Evolutionary conservation across 176 grass and related monocot genomes (phyloP).

Genomic region (Alopecurus myosuroides): DNA sequence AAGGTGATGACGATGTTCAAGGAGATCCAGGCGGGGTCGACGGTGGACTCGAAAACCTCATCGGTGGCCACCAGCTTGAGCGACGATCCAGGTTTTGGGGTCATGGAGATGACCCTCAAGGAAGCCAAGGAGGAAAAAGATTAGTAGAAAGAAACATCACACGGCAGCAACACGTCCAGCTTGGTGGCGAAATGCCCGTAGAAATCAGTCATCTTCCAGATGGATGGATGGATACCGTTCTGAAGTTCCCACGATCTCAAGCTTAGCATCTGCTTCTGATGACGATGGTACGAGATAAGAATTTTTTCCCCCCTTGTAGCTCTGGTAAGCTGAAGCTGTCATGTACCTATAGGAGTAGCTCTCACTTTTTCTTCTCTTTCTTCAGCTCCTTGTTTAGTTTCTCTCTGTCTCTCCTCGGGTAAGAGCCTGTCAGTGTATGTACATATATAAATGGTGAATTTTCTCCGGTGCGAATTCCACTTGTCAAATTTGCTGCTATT

Average conservation of each 20-base stretch:
- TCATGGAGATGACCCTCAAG: conserved; percentile 69
- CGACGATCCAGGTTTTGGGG: conserved; percentile 44
- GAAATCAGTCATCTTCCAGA: conserved; percentile 28
- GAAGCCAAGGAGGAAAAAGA: conserved; percentile 94
- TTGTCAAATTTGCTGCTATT: too few relatives aligned
- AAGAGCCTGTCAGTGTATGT: conserved; percentile 55
- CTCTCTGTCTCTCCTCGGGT: conserved; percentile 19
- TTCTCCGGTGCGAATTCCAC: conserved; percentile 20
- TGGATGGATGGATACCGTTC: conserved; percentile 38
- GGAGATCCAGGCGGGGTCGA: conserved; percentile 80
- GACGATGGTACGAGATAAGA: conserved; percentile 48
- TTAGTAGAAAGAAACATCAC: conserved; percentile 22
- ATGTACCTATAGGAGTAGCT: conserved; percentile 65
- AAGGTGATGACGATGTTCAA: conserved; percentile 99
- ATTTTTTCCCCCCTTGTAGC: conserved; percentile 46
- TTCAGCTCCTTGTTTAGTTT: conserved; percentile 15
- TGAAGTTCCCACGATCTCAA: conserved; percentile 33
- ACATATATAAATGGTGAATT: conserved; percentile 85
- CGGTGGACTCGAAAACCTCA: conserved; percentile 55
- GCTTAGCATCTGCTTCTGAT: conserved; percentile 44
- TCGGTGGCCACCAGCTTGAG: conserved; percentile 20
- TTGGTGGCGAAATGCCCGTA: conserved; percentile 36
- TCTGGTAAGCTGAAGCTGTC: conserved; percentile 42
- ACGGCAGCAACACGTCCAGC: conserved; percentile 11
- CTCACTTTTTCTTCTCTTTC: conserved; percentile 9